phyloP scores from a whole-genome alignment of 352 stramenopile genomes.

The Phytophthora sansomeana region DNA sequence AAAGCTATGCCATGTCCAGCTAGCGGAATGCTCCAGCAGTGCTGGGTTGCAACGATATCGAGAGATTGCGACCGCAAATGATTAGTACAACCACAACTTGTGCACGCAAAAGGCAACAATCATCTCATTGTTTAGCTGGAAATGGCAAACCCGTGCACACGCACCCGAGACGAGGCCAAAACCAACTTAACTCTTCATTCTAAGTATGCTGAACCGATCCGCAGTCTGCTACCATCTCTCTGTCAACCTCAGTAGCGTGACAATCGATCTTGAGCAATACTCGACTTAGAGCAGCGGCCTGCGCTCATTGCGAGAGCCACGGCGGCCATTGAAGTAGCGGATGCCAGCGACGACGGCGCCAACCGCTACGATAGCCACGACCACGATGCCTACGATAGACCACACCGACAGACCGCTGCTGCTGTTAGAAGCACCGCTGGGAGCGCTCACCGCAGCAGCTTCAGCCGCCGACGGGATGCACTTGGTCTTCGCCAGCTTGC shows the following conservation, averaged over 20 bases:
- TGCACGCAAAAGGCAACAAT: too few species aligned
- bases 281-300: constrained; percentile 24
- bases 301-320: constrained; percentile 15
- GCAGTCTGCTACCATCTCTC: too few species aligned
- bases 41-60: too few species aligned
- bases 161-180: too few species aligned
- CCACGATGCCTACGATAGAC: constrained; percentile 34
- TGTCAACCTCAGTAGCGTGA: background rate
- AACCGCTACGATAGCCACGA: constrained; percentile 27
- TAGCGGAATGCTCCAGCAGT: too few species aligned
- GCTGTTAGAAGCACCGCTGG: constrained; percentile 31
- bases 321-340: constrained; percentile 18
- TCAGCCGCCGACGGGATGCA: constrained; percentile 24
- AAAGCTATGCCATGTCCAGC: too few species aligned
- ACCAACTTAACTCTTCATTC: too few species aligned
- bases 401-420: constrained; percentile 27
- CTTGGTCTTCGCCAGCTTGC: constrained; percentile 37
- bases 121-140: too few species aligned
- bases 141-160: too few species aligned
- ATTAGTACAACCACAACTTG: too few species aligned
- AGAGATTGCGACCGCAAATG: too few species aligned
- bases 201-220: too few species aligned
- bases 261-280: background rate
- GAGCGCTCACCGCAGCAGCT: constrained; percentile 28
- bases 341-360: constrained; percentile 24